Conservation (phyloP, 2,329 filamentous ascomycete species). For the Colletotrichum chlorophyti region DNA sequence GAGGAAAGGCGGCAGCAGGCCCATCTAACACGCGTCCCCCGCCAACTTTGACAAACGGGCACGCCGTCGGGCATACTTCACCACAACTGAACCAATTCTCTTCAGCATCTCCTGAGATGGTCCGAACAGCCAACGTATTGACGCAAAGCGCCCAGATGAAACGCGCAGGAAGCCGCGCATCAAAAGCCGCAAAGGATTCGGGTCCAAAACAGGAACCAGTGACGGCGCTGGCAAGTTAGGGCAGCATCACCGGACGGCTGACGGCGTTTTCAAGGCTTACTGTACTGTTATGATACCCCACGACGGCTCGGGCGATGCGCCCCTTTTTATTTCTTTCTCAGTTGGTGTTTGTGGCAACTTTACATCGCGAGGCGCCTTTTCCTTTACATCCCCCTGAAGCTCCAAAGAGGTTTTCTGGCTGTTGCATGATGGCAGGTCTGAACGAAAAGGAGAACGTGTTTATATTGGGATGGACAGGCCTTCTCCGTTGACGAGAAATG, state of each 20-base stretch:
- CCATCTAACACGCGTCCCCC: constrained; percentile 3
- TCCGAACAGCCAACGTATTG: constrained; percentile 26
- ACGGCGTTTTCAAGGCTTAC: constrained; percentile 29
- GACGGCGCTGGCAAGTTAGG: constrained; percentile 27
- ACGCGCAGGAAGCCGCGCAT: constrained; percentile 26
- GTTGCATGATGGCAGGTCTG: constrained; percentile 1
- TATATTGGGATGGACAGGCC: constrained; percentile 16
- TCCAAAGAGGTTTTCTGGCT: neutral
- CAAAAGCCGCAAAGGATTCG: constrained; percentile 27
- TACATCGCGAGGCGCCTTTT: neutral
- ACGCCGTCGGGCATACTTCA: constrained; percentile 5
- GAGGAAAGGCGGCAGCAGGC: constrained; percentile 14
- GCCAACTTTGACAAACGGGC: constrained; percentile 17
- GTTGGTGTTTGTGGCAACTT: neutral
- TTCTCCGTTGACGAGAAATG: constrained; percentile 21
- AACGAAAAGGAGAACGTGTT: constrained; percentile 3
- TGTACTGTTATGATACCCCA: constrained; percentile 31
- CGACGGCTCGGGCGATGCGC: constrained; percentile 23
- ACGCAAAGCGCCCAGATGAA: constrained; percentile 28
- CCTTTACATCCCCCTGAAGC: neutral
- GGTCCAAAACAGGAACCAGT: constrained; percentile 27
- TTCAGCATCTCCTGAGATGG: constrained; percentile 28
- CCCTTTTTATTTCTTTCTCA: constrained; percentile 3
- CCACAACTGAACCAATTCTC: constrained; percentile 14
- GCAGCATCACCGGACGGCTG: constrained; percentile 18